Evolutionary conservation across 805 yeast species (phyloP).

Genomic region (Pichia californica): DNA sequence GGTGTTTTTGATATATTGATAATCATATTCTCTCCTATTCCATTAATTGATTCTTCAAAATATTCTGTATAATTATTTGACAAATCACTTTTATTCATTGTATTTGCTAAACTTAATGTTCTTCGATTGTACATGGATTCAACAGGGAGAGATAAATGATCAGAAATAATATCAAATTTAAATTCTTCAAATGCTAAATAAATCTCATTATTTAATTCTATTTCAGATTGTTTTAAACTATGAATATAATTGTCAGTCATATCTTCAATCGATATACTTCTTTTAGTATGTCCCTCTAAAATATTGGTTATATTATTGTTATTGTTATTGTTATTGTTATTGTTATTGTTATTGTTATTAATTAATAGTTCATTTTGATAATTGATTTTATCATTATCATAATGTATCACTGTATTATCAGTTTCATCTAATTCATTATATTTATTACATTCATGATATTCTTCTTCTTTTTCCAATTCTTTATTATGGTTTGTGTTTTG

Average conservation of each 20-base stretch:
- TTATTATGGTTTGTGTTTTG: too few relatives aligned
- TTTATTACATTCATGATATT: neutral
- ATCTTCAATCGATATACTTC: neutral
- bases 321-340: too few relatives aligned
- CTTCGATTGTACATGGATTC: neutral
- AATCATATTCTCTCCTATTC: neutral
- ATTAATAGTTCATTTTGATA: neutral
- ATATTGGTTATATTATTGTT: neutral
- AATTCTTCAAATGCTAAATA: conserved; percentile 4
- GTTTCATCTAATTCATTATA: conserved; percentile 1
- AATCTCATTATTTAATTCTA: conserved; percentile 2
- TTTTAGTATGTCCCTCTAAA: neutral
- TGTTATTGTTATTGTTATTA: too few relatives aligned
- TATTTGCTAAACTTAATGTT: neutral
- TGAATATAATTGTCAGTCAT: neutral
- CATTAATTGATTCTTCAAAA: neutral
- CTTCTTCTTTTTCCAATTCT: neutral
- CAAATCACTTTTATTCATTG: neutral
- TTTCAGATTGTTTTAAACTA: neutral
- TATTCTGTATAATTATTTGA: neutral
- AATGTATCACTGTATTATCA: conserved; percentile 5
- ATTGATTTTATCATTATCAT: neutral
- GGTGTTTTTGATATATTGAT: conserved; percentile 5
- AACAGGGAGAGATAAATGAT: neutral
- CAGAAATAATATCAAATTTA: conserved; percentile 9